A percentile compares a stretch with the other conserved stretches of the same genome.
Conservation (phyloP, 1,284 basidiomycete genomes). For the Microbotryum scabiosae region DNA sequence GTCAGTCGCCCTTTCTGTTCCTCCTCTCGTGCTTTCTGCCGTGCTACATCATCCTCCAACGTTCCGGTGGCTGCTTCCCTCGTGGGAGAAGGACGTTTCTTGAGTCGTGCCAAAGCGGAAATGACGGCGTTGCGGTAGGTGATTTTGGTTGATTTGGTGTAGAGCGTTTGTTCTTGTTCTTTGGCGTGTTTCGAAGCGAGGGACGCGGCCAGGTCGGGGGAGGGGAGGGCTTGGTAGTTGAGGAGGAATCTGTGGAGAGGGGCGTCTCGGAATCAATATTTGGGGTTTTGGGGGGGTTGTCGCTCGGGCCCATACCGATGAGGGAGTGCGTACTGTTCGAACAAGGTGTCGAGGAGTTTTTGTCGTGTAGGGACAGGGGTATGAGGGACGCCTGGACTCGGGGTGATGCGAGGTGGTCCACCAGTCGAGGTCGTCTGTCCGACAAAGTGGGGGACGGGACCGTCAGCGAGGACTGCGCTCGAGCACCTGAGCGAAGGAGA, state of each 20-base stretch:
- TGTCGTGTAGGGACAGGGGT: conserved; percentile 63
- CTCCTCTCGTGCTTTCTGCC: conserved; percentile 1
- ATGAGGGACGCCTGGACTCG: conserved; percentile 55
- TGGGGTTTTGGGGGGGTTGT: too few species aligned
- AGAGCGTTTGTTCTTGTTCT: conserved; percentile 66
- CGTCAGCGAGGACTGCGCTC: neutral
- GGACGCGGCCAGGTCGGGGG: conserved; percentile 9
- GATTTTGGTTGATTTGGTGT: conserved; percentile 57
- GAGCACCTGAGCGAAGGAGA: conserved; percentile 9
- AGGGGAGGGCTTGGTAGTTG: conserved; percentile 27
- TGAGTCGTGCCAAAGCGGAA: conserved; percentile 59
- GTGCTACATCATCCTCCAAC: conserved; percentile 53
- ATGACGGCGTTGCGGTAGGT: conserved; percentile 75
- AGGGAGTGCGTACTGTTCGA: conserved; percentile 54
- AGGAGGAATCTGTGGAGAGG: conserved; percentile 18
- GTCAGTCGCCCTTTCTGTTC: conserved; percentile 18
- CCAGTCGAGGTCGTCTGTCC: conserved; percentile 42
- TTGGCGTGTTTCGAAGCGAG: conserved; percentile 53
- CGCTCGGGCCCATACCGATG: too few species aligned
- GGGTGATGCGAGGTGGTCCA: conserved; percentile 55
- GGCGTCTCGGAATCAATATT: neutral
- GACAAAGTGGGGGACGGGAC: neutral
- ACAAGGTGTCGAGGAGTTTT: conserved; percentile 44
- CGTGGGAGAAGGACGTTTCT: conserved; percentile 59
- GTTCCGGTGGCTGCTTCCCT: conserved; percentile 73